Evolutionary conservation across 805 yeast species (phyloP).

Genomic region (Candida pseudoglaebosa): DNA sequence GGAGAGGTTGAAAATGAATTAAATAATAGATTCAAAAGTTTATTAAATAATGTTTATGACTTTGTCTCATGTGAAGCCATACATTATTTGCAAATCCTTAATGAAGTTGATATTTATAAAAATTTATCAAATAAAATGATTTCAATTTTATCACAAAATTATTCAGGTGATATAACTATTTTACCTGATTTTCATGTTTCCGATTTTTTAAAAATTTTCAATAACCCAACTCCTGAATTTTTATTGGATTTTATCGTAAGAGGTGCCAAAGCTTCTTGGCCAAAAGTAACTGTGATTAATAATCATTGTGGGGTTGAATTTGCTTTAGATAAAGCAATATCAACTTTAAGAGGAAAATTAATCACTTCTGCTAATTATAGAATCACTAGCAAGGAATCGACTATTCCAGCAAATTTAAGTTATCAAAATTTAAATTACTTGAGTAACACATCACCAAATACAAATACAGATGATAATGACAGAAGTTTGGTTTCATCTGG

Average conservation of each 20-base stretch:
- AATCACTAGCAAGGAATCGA: conserved; percentile 5
- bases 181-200: conserved; percentile 65
- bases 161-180: conserved; percentile 92
- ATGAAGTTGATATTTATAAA: conserved; percentile 73
- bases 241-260: conserved; percentile 64
- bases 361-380: conserved; percentile 29
- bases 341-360: conserved; percentile 58
- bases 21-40: conserved; percentile 50
- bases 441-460: conserved; percentile 14
- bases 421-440: conserved; percentile 1
- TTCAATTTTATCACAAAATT: conserved; percentile 77
- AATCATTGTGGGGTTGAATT: conserved; percentile 91
- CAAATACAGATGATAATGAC: conserved; percentile 8
- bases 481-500: conserved; percentile 13
- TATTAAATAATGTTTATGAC: conserved; percentile 52
- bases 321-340: conserved; percentile 76
- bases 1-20: conserved; percentile 63
- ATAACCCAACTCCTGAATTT: conserved; percentile 80
- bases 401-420: conserved; percentile 1
- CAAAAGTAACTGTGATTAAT: conserved; percentile 75
- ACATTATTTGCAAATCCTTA: conserved; percentile 68
- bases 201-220: conserved; percentile 61
- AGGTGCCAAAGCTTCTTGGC: conserved; percentile 95
- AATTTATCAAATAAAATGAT: conserved; percentile 69
- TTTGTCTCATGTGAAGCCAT: conserved; percentile 65